A percentile compares a stretch with the other conserved stretches of the same genome.
Conservation (phyloP, 208 protist genomes). For the Angomonas desouzai region DNA sequence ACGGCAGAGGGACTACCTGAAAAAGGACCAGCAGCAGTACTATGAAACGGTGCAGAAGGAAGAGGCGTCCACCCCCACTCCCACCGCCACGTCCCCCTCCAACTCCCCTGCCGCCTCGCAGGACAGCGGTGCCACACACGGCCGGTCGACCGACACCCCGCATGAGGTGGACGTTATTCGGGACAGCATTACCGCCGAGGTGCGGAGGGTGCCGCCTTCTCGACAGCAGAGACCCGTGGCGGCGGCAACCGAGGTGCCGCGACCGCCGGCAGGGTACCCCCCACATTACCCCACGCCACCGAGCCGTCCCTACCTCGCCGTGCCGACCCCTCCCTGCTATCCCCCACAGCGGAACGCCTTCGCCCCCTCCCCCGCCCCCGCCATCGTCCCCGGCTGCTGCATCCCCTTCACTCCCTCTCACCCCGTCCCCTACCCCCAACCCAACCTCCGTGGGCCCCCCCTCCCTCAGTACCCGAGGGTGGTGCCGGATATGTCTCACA, state of each 20-base stretch:
- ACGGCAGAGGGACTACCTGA: not conserved
- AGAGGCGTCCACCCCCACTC: too few relatives aligned
- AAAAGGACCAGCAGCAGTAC: not conserved
- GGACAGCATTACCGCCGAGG: not conserved
- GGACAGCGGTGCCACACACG: too few relatives aligned
- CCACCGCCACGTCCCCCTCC: too few relatives aligned
- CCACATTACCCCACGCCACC: too few relatives aligned
- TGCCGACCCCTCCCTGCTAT: too few relatives aligned
- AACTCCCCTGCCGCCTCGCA: too few relatives aligned
- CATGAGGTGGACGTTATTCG: not conserved
- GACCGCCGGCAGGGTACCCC: not conserved
- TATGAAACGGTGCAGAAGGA: too few relatives aligned
- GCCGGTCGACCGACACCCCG: not conserved
- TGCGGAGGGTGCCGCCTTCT: not conserved
- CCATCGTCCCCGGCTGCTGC: not conserved
- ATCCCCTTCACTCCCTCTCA: not conserved
- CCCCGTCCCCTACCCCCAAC: constrained; percentile 1
- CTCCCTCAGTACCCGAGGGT: not conserved
- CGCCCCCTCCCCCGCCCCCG: not conserved
- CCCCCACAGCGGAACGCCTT: too few relatives aligned
- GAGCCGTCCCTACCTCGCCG: not conserved
- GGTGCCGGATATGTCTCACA: not conserved
- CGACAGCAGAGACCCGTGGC: not conserved
- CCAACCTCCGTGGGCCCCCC: not conserved
- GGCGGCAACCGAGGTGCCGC: not conserved